Base-by-base conservation (phyloP, 148 eudicot species). In the Pharnaceum exiguum region DNA sequence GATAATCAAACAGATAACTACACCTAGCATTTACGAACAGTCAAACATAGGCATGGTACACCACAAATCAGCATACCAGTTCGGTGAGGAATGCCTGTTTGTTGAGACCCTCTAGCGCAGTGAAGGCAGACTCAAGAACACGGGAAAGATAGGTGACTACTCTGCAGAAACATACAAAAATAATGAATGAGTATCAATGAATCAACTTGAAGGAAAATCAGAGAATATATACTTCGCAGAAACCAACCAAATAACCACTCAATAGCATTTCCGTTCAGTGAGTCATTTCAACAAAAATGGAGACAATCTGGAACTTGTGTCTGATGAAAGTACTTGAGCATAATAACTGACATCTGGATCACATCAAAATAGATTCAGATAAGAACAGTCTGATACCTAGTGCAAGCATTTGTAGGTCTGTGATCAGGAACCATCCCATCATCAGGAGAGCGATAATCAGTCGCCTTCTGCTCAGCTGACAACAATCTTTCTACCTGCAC, bases 1-100 rank as follows among this genome's bases (percentile, higher is more conserved):
- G n/a, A n/a, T n/a, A n/a, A n/a, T n/a, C n/a, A n/a, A n/a, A n/a
- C n/a, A n/a, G n/a, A n/a, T n/a, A n/a, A n/a, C n/a, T n/a, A n/a
- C n/a, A n/a, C n/a, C n/a, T n/a, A n/a, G n/a, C n/a, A n/a, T n/a
- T n/a, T n/a, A n/a, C n/a, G n/a, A n/a, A n/a, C n/a, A n/a, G n/a
- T n/a, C n/a, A n/a, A n/a, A n/a, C n/a, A n/a, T n/a, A n/a, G n/a
- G n/a, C n/a, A n/a, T n/a, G n/a, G n/a, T n/a, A n/a, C n/a, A n/a
- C n/a, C 44, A 66, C 39, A 35, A 46, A 48, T 18, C n/a, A 5
- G 13, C 60, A 30, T 83, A 93, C 98, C 96, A 85, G 46, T 88
- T 93, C 96, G 40, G 95, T 78, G 62, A 93, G 80, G 79, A 93
- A 93, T 29, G 98, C 88, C 78, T 93, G 98, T 70, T 93, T 93